Conservation (phyloP, 179 eudicot species). For the Heliamphora pulchella region DNA sequence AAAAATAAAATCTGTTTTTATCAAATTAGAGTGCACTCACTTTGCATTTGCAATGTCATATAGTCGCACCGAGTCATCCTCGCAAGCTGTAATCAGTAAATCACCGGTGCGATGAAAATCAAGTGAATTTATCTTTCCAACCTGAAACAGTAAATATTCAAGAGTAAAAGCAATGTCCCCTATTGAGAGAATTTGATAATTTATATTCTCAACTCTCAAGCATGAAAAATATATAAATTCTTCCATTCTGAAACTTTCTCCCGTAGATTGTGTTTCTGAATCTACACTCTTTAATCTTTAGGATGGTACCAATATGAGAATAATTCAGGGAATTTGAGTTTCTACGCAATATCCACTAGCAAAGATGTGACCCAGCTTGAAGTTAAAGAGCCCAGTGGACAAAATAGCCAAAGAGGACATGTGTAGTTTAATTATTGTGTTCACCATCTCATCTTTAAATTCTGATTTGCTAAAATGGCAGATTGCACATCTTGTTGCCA, state of each 20-base stretch:
- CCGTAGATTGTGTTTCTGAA: not conserved
- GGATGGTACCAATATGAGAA: not conserved
- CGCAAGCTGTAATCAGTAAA: conserved; percentile 80
- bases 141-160: conserved; percentile 34
- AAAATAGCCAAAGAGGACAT: not conserved
- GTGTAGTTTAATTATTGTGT: not conserved
- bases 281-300: not conserved
- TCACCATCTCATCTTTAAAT: not conserved
- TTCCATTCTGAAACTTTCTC: not conserved
- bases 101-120: conserved; percentile 91
- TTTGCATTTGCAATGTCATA: conserved; percentile 82
- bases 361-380: not conserved
- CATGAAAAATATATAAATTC: not conserved
- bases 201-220: not conserved
- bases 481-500: not conserved
- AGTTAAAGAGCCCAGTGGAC: not conserved
- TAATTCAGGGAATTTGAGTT: not conserved
- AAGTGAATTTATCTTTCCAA: conserved; percentile 74
- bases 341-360: not conserved
- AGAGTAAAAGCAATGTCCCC: not conserved
- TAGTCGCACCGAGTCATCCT: conserved; percentile 89
- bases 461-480: not conserved
- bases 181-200: not conserved
- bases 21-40: conserved; percentile 36
- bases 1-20: not conserved